phyloP scores from a whole-genome alignment of 257 asterid genomes.

The Coffea eugenioides region DNA sequence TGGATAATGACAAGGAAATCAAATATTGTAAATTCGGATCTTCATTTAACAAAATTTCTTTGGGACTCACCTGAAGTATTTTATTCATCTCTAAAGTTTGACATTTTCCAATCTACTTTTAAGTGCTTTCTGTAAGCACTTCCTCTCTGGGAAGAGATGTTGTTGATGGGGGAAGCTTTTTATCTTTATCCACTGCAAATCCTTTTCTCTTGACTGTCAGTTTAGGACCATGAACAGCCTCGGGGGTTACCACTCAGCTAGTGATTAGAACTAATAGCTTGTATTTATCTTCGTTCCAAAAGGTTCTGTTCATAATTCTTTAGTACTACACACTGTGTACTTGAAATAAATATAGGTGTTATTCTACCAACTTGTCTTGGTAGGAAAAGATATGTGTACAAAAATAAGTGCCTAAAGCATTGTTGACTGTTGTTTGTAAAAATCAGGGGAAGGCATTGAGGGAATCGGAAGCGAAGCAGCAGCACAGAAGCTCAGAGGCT shows the following conservation, averaged over 20 bases:
- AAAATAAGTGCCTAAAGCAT: neutral
- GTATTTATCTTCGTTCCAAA: too few relatives aligned
- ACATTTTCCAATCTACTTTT: neutral
- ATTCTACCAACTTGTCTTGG: neutral
- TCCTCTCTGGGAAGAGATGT: neutral
- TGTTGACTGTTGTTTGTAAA: conserved; percentile 10
- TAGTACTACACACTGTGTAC: neutral
- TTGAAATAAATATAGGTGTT: neutral
- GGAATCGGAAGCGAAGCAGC: conserved; percentile 89
- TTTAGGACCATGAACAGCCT: neutral
- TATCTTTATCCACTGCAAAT: neutral
- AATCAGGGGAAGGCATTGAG: conserved; percentile 70
- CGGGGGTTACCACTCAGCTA: neutral
- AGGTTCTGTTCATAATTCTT: neutral
- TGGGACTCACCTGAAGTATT: neutral
- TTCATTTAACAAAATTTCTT: too few relatives aligned
- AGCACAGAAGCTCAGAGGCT: conserved; percentile 90
- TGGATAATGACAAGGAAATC: too few relatives aligned
- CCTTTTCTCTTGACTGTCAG: neutral
- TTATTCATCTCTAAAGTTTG: neutral
- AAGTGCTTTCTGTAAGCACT: neutral
- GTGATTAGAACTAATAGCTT: neutral
- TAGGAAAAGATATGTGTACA: neutral
- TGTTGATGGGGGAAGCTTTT: neutral
- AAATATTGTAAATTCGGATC: too few relatives aligned